These are phyloP conservation scores for Fraxinus angustifolia DNA, from an alignment of 305 asterid species.

Conservation along the genomic window DNA sequence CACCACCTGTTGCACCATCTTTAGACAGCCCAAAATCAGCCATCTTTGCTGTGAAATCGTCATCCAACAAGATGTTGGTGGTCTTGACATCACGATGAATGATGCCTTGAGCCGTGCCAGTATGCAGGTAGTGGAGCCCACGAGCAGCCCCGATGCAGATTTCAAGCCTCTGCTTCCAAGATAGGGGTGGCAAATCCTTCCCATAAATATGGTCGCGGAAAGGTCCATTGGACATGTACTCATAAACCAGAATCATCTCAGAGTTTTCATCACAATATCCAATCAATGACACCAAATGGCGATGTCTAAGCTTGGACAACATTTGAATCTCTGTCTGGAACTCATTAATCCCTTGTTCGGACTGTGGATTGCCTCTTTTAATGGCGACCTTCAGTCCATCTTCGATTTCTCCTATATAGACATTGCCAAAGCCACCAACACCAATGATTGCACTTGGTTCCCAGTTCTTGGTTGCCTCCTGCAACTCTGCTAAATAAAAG, in stretches of 20 bases:
- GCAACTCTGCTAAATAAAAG: slow-evolving; percentile 39
- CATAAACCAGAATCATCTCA: slow-evolving; percentile 66
- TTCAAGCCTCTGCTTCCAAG: slow-evolving; percentile 61
- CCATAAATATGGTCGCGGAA: slow-evolving; percentile 63
- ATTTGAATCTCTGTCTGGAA: slow-evolving; percentile 71
- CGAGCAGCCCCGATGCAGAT: slow-evolving; percentile 66
- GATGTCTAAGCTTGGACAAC: slow-evolving; percentile 64
- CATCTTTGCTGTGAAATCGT: slow-evolving; percentile 53
- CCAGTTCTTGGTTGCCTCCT: slow-evolving; percentile 49
- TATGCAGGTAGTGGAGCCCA: slow-evolving; percentile 67
- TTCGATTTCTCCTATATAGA: slow-evolving; percentile 46
- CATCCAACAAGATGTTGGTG: slow-evolving; percentile 59
- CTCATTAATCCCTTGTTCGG: slow-evolving; percentile 63
- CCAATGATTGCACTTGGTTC: slow-evolving; percentile 41
- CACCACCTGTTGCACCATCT: slow-evolving; percentile 36
- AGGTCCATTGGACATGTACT: slow-evolving; percentile 63
- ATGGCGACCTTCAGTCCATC: slow-evolving; percentile 57
- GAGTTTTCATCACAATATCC: slow-evolving; percentile 64
- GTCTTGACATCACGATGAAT: slow-evolving; percentile 67
- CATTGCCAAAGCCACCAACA: slow-evolving; percentile 64
- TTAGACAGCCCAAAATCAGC: slow-evolving; percentile 69
- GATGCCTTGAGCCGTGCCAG: slow-evolving; percentile 56
- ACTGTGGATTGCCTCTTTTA: slow-evolving; percentile 63
- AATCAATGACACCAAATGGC: slow-evolving; percentile 62
- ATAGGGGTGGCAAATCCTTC: slow-evolving; percentile 35